A percentile compares a stretch with the other conserved stretches of the same genome.
Evolutionary conservation across 2,329 filamentous ascomycete genomes (phyloP).

Genomic region (Penicillium brevicompactum): DNA sequence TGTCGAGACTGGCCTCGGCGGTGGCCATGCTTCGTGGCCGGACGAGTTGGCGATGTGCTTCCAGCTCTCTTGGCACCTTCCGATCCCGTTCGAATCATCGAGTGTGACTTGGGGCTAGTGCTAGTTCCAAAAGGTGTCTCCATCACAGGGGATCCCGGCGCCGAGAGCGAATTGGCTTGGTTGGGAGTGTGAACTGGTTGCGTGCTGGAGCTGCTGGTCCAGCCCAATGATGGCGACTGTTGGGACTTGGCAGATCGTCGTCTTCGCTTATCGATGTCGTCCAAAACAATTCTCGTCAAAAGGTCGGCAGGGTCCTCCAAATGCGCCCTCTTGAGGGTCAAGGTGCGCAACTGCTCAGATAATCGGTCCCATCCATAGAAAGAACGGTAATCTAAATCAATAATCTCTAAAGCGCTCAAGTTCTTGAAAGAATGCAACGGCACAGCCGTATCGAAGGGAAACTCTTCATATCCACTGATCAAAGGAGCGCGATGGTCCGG

Average conservation of each 20-base stretch:
- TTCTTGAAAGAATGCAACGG: conserved; percentile 98
- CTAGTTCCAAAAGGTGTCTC: conserved; percentile 51
- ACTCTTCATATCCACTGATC: conserved; percentile 94
- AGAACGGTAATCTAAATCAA: conserved; percentile 92
- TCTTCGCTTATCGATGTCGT: conserved; percentile 92
- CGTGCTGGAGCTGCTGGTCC: conserved; percentile 62
- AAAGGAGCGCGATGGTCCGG: conserved; percentile 91
- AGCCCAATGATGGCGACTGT: conserved; percentile 73
- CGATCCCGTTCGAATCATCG: conserved; percentile 62
- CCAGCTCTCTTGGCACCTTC: conserved; percentile 56
- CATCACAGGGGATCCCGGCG: conserved; percentile 65
- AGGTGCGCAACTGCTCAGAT: conserved; percentile 85
- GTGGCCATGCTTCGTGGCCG: conserved; percentile 70
- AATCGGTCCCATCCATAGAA: conserved; percentile 97
- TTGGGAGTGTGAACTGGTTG: conserved; percentile 64
- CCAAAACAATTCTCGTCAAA: conserved; percentile 87
- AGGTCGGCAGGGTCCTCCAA: conserved; percentile 90
- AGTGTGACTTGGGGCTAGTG: conserved; percentile 50
- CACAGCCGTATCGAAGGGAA: conserved; percentile 95
- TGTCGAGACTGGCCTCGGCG: conserved; percentile 69
- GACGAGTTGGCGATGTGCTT: conserved; percentile 80
- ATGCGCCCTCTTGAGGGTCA: conserved; percentile 83
- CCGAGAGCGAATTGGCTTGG: conserved; percentile 63
- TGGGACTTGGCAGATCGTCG: conserved; percentile 85
- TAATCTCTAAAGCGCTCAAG: conserved; percentile 87